Percentiles rank a stretch among this genome's conserved stretches.
Conservation (phyloP, 2,329 filamentous ascomycete species). For the Trichoderma sp. region DNA sequence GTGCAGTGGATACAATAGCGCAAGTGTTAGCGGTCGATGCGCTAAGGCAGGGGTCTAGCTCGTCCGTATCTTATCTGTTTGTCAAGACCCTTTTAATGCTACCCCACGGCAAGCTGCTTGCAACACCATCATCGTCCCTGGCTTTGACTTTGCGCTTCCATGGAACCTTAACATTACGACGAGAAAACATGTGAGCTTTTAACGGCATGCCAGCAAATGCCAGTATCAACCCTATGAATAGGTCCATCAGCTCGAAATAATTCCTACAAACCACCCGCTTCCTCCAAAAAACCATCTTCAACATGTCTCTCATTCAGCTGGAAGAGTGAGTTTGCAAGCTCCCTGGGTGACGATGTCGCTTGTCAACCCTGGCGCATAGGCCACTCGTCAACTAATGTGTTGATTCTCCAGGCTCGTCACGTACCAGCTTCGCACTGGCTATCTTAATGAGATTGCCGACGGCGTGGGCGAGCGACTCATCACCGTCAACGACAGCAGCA, state of each 20-base stretch:
- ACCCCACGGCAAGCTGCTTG: conserved; percentile 24
- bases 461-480: conserved; percentile 84
- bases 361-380: not conserved
- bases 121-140: not conserved
- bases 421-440: conserved; percentile 80
- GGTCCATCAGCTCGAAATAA: not conserved
- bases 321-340: conserved; percentile 42
- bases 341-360: not conserved
- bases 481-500: conserved; percentile 75
- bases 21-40: not conserved
- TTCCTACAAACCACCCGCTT: not conserved
- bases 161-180: conserved; percentile 2
- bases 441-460: conserved; percentile 78
- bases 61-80: not conserved
- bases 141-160: not conserved
- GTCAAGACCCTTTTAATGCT: not conserved
- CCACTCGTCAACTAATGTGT: conserved; percentile 30
- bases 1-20: conserved; percentile 3
- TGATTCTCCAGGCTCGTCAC: conserved; percentile 67
- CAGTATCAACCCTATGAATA: not conserved
- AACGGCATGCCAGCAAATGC: conserved; percentile 30
- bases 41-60: conserved; percentile 19
- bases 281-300: conserved; percentile 22
- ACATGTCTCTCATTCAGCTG: conserved; percentile 46
- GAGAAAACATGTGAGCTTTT: conserved; percentile 26